Evolutionary conservation across 495 filamentous ascomycete genomes (phyloP).

Genomic region (Amniculicola lignicola): DNA sequence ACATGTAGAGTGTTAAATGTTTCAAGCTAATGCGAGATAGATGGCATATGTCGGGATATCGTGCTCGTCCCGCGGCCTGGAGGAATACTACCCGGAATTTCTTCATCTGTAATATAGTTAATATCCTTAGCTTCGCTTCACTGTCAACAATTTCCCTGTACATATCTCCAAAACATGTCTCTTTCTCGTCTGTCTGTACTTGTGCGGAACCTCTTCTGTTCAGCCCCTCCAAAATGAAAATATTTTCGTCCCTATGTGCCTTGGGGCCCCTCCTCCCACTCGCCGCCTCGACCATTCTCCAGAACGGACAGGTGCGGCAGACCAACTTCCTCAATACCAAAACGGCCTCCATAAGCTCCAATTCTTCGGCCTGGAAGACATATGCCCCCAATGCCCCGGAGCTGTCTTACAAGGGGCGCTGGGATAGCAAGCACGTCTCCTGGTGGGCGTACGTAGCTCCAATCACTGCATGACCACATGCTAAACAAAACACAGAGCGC

Average conservation of each 20-base stretch:
- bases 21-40: too few relatives aligned
- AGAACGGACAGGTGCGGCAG: constrained; percentile 58
- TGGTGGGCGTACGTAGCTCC: constrained; percentile 52
- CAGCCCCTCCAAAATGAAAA: constrained; percentile 18
- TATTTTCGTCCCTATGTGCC: neutral
- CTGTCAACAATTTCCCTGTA: too few relatives aligned
- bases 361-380: constrained; percentile 42
- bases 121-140: too few relatives aligned
- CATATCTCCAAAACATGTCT: neutral
- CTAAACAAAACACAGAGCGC: constrained; percentile 44
- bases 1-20: too few relatives aligned
- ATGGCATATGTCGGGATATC: too few relatives aligned
- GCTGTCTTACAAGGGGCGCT: constrained; percentile 67
- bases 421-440: constrained; percentile 64
- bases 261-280: constrained; percentile 6
- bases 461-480: neutral
- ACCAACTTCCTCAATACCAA: constrained; percentile 46
- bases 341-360: constrained; percentile 38
- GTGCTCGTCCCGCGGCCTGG: too few relatives aligned
- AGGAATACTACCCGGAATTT: too few relatives aligned
- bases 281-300: constrained; percentile 51
- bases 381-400: constrained; percentile 57
- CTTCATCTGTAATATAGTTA: too few relatives aligned
- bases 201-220: neutral
- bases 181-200: neutral